Evolutionary conservation across 2,329 filamentous ascomycete species (phyloP).

Genomic region (Emydomyces testavorans): DNA sequence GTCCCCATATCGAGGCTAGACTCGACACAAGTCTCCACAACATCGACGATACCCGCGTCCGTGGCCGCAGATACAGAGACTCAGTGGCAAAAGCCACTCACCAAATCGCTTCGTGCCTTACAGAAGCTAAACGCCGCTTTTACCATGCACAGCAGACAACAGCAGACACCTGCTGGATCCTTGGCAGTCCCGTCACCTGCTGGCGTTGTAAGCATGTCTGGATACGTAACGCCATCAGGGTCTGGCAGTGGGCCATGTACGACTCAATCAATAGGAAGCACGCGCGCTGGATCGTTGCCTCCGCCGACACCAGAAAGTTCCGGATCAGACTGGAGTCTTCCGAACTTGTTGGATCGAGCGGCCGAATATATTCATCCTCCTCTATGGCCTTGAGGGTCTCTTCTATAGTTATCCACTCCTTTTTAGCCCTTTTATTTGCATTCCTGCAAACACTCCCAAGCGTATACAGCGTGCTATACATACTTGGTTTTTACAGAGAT

Average conservation of each 20-base stretch:
- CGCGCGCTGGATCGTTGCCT: conserved; percentile 28
- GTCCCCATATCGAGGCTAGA: conserved; percentile 19
- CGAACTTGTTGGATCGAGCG: conserved; percentile 36
- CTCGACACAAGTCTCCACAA: conserved; percentile 21
- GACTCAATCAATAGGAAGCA: conserved; percentile 10
- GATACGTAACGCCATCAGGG: conserved; percentile 9
- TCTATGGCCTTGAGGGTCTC: conserved; percentile 25
- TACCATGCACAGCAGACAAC: conserved; percentile 17
- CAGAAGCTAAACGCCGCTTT: conserved; percentile 37
- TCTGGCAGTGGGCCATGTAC: neutral
- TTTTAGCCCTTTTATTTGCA: neutral
- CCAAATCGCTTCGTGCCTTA: conserved; percentile 36
- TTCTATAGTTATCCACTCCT: neutral
- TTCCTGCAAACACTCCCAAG: neutral
- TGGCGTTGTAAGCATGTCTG: conserved; percentile 6
- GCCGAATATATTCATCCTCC: conserved; percentile 40
- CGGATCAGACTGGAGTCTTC: conserved; percentile 37
- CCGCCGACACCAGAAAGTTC: conserved; percentile 40
- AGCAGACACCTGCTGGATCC: conserved; percentile 14
- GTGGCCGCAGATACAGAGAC: conserved; percentile 29
- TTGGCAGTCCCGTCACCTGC: conserved; percentile 1
- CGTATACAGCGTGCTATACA: neutral
- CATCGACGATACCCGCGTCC: conserved; percentile 22
- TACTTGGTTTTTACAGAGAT: neutral
- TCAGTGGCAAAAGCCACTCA: conserved; percentile 38